phyloP scores from a whole-genome alignment of 108 stramenopile genomes.

The Conticribra guillardii region DNA sequence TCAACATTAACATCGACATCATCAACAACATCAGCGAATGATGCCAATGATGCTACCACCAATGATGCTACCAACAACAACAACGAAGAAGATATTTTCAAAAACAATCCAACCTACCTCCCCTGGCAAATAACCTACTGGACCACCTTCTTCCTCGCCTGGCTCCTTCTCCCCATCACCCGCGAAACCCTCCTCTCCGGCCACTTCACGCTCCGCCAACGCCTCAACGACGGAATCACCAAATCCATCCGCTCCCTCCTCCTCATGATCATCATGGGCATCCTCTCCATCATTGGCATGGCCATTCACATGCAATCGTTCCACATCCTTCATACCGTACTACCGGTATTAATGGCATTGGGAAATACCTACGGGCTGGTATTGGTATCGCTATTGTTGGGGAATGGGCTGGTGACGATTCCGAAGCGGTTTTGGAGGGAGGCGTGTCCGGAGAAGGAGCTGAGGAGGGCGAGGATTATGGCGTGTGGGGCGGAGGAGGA shows the following conservation, averaged over 20 bases:
- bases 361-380: conserved; percentile 89
- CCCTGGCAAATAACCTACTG: conserved; percentile 68
- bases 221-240: conserved; percentile 53
- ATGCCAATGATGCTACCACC: neutral
- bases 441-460: conserved; percentile 56
- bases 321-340: conserved; percentile 27
- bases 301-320: conserved; percentile 44
- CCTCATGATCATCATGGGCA: conserved; percentile 27
- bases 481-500: conserved; percentile 62
- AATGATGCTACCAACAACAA: conserved; percentile 2
- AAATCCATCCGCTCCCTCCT: conserved; percentile 31
- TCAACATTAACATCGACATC: neutral
- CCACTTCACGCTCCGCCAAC: conserved; percentile 58
- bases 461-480: conserved; percentile 62
- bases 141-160: conserved; percentile 82
- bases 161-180: conserved; percentile 70
- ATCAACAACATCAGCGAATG: neutral
- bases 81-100: conserved; percentile 2
- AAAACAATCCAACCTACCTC: conserved; percentile 47
- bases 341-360: conserved; percentile 78
- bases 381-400: conserved; percentile 73
- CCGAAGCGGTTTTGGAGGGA: conserved; percentile 77
- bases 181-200: conserved; percentile 66
- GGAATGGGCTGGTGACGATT: conserved; percentile 80
- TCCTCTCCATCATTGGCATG: conserved; percentile 45